phyloP scores from a whole-genome alignment of 2,329 filamentous ascomycete genomes.

The Trichoderma pleuroti region DNA sequence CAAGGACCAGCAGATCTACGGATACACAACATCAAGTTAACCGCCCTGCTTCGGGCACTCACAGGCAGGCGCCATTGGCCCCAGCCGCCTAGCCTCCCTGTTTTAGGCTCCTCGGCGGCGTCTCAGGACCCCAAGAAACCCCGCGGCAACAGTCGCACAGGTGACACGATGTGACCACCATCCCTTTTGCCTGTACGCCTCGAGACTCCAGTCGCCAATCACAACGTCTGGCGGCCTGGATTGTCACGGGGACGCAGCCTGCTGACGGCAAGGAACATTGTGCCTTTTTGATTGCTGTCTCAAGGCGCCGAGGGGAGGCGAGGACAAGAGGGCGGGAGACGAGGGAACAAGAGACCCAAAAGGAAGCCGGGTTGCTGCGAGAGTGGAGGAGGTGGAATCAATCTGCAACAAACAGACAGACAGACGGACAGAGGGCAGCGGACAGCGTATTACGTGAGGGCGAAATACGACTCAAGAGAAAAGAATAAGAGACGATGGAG shows the following conservation, averaged over 20 bases:
- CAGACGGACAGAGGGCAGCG: background rate
- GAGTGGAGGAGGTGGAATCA: background rate
- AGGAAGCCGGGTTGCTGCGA: background rate
- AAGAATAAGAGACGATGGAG: slow-evolving; percentile 1
- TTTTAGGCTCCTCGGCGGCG: background rate
- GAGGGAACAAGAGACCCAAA: background rate
- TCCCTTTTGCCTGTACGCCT: background rate
- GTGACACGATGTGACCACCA: slow-evolving; percentile 10
- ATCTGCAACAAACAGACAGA: background rate
- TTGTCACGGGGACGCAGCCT: slow-evolving; percentile 8
- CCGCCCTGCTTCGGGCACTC: background rate
- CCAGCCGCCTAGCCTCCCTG: slow-evolving; percentile 11
- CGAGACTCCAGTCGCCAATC: slow-evolving; percentile 8
- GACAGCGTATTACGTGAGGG: slow-evolving; percentile 4
- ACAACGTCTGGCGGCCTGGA: background rate
- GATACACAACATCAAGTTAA: too few species aligned
- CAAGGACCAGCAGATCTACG: background rate
- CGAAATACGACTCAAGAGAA: background rate
- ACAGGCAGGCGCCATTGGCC: background rate
- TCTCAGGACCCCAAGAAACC: slow-evolving; percentile 10
- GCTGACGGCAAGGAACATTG: background rate
- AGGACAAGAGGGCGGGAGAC: background rate
- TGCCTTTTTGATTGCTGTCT: background rate
- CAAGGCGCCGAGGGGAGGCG: background rate
- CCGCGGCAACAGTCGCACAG: slow-evolving; percentile 7